phyloP scores from a whole-genome alignment of 495 filamentous ascomycete species.

The Articulospora tetracladia region DNA sequence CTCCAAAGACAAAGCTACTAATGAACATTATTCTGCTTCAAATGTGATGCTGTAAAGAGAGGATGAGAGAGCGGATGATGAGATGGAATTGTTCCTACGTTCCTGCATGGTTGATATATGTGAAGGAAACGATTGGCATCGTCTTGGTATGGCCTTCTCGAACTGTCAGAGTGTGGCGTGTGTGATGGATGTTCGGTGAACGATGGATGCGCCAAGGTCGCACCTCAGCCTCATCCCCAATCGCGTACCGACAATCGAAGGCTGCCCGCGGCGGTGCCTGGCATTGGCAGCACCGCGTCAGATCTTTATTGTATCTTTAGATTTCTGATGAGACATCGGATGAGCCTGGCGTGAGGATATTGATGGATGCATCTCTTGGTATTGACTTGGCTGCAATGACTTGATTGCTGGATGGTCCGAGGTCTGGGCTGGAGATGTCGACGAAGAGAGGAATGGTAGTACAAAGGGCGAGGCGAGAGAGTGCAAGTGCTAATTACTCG shows the following conservation, averaged over 20 bases:
- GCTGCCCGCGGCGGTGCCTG: not conserved
- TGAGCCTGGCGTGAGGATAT: not conserved
- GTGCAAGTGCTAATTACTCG: too few species aligned
- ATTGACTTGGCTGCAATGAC: not conserved
- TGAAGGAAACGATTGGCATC: not conserved
- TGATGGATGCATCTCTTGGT: too few species aligned
- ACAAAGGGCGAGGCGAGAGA: too few species aligned
- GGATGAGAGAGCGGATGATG: not conserved
- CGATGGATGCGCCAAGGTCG: not conserved
- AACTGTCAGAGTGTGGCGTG: not conserved
- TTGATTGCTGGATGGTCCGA: too few species aligned
- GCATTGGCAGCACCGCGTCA: not conserved
- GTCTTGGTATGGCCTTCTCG: not conserved
- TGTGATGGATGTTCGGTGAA: not conserved
- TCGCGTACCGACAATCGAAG: not conserved
- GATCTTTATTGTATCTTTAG: not conserved
- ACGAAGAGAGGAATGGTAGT: too few species aligned
- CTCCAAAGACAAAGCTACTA: not conserved
- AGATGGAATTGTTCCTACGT: not conserved
- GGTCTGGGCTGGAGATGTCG: too few species aligned
- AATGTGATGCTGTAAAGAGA: not conserved
- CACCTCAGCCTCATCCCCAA: not conserved
- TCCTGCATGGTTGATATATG: not conserved
- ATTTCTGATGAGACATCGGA: not conserved
- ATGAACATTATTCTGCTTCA: not conserved